Evolutionary conservation across 1,139 yeast genomes (phyloP).

Genomic region (Debaryomyces robertsiae): DNA sequence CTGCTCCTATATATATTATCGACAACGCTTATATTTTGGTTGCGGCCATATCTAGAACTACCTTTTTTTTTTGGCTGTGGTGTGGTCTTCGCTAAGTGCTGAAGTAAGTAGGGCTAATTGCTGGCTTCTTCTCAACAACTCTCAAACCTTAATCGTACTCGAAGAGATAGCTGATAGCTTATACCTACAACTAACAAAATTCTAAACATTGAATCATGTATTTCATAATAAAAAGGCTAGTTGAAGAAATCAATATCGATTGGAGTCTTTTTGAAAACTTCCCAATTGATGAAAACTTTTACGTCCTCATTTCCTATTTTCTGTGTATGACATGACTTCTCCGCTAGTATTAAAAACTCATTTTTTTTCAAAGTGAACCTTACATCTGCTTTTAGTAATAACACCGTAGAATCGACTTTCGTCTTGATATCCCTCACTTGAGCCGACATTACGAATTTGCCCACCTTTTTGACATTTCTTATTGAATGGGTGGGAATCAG

Average conservation of each 20-base stretch:
- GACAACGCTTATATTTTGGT: slow-evolving; percentile 26
- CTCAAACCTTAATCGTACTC: too few species aligned
- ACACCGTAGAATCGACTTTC: slow-evolving; percentile 8
- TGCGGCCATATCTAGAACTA: slow-evolving; percentile 54
- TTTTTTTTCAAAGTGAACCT: slow-evolving; percentile 13
- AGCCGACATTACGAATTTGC: slow-evolving; percentile 25
- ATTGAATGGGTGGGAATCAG: slow-evolving; percentile 23
- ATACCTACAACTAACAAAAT: too few species aligned
- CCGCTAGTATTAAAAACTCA: slow-evolving; percentile 11
- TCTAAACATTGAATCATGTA: too few species aligned
- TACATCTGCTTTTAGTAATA: slow-evolving; percentile 23
- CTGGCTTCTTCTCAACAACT: too few species aligned
- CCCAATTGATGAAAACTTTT: slow-evolving; percentile 12
- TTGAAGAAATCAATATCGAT: slow-evolving; percentile 6
- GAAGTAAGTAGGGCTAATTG: too few species aligned
- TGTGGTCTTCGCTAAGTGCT: too few species aligned
- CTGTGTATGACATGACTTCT: slow-evolving; percentile 5
- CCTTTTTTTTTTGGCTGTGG: too few species aligned
- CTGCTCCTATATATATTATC: slow-evolving; percentile 12
- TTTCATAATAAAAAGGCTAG: too few species aligned
- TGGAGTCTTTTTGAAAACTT: slow-evolving; percentile 8
- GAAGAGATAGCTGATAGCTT: too few species aligned
- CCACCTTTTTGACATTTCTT: slow-evolving; percentile 16
- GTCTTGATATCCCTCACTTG: slow-evolving; percentile 12
- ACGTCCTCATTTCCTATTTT: background rate